Evolutionary conservation across 2,329 filamentous ascomycete genomes (phyloP).

Genomic region (Aspergillus unguis): DNA sequence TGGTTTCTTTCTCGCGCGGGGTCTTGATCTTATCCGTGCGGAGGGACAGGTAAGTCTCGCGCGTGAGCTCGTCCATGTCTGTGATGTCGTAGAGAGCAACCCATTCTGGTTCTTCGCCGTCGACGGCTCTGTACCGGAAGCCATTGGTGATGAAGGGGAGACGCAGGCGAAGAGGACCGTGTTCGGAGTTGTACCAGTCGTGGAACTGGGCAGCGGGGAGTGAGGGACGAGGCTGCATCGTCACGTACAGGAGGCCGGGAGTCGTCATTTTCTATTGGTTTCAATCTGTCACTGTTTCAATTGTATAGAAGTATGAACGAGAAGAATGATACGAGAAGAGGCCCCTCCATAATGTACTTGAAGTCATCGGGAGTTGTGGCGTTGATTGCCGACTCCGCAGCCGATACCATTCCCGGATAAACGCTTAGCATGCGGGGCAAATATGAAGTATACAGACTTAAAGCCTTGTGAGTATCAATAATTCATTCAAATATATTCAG

Average conservation of each 20-base stretch:
- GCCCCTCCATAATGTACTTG: not conserved
- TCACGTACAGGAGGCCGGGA: slow-evolving; percentile 76
- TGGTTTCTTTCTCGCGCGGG: slow-evolving; percentile 58
- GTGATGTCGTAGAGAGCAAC: slow-evolving; percentile 80
- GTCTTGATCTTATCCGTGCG: slow-evolving; percentile 51
- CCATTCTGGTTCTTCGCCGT: slow-evolving; percentile 63
- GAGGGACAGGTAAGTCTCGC: slow-evolving; percentile 59
- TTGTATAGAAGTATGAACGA: not conserved
- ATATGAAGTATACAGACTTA: not conserved
- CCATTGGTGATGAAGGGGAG: slow-evolving; percentile 72
- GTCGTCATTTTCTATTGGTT: slow-evolving; percentile 32
- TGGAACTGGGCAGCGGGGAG: slow-evolving; percentile 70
- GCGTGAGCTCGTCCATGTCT: slow-evolving; percentile 67
- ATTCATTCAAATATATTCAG: not conserved
- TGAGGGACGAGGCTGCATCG: slow-evolving; percentile 72
- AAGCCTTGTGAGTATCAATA: not conserved
- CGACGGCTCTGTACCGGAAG: slow-evolving; percentile 70
- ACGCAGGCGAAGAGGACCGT: slow-evolving; percentile 76
- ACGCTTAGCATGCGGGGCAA: slow-evolving; percentile 7
- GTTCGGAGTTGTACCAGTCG: slow-evolving; percentile 93
- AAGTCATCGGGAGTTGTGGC: slow-evolving; percentile 7
- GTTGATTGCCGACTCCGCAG: slow-evolving; percentile 15
- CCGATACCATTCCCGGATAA: slow-evolving; percentile 12
- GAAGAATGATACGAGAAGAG: not conserved
- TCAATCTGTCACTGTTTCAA: not conserved